Percentiles rank a stretch among this genome's conserved stretches.
Evolutionary conservation across 805 yeast genomes (phyloP).

Genomic region (Kazachstania bromeliacearum): DNA sequence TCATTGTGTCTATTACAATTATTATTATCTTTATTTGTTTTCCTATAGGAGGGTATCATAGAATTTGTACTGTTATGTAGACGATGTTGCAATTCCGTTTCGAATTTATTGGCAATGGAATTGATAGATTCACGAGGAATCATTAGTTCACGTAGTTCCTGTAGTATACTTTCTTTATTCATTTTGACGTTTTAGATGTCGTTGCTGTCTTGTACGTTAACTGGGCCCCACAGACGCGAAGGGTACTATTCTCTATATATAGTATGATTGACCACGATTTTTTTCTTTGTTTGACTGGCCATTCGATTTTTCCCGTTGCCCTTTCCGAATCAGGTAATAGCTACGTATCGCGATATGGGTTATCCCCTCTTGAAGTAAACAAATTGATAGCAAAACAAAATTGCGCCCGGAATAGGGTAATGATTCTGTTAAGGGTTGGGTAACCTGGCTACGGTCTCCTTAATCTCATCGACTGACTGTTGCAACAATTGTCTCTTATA

Average conservation of each 20-base stretch:
- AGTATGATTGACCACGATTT: background rate
- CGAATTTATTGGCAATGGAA: conserved; percentile 8
- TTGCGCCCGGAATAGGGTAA: background rate
- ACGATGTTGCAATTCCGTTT: conserved; percentile 11
- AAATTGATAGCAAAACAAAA: background rate
- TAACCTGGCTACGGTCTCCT: conserved; percentile 19
- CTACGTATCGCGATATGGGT: too few species aligned
- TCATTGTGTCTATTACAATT: background rate
- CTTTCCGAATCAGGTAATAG: too few species aligned
- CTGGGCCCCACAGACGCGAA: too few species aligned
- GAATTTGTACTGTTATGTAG: conserved; percentile 14
- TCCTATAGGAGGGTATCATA: conserved; percentile 14
- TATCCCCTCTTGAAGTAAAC: background rate
- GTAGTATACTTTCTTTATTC: conserved; percentile 4
- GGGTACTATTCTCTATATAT: background rate
- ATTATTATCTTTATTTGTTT: background rate
- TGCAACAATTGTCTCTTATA: conserved; percentile 17
- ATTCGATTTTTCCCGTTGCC: too few species aligned
- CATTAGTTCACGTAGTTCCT: conserved; percentile 5
- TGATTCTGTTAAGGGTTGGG: conserved; percentile 1
- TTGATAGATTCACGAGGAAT: conserved; percentile 11
- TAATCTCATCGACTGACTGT: conserved; percentile 22
- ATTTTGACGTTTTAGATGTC: too few species aligned
- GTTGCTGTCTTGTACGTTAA: too few species aligned
- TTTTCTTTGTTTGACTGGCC: background rate